Conservation (phyloP, 73 alveolate genomes). For the Paramecium caudatum region DNA sequence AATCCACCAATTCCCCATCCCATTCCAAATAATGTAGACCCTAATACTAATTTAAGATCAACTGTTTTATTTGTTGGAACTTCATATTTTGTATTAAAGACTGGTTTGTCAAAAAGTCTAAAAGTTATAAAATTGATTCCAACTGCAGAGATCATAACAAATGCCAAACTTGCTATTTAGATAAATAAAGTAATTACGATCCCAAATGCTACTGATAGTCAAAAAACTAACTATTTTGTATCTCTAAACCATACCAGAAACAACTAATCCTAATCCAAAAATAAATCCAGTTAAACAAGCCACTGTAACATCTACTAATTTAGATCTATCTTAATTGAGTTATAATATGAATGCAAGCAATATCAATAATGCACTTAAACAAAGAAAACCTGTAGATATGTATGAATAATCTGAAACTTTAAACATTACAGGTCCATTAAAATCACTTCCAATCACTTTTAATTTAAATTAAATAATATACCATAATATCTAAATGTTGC, state of each 20-base stretch:
- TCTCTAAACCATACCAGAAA: constrained; percentile 83
- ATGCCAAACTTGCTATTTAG: background rate
- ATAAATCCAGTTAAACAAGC: constrained; percentile 45
- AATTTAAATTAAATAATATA: background rate
- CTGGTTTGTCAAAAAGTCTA: constrained; percentile 81
- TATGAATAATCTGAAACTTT: background rate
- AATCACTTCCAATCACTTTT: background rate
- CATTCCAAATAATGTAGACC: constrained; percentile 97
- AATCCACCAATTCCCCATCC: constrained; percentile 99
- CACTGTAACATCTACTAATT: constrained; percentile 26
- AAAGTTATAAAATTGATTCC: constrained; percentile 91
- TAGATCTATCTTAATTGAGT: background rate
- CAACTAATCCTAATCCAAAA: background rate
- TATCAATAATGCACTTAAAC: background rate
- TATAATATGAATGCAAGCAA: background rate
- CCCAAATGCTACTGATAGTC: constrained; percentile 72
- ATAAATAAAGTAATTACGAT: background rate
- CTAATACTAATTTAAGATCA: constrained; percentile 90
- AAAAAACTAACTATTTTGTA: constrained; percentile 90
- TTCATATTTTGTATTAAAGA: constrained; percentile 78
- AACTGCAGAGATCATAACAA: constrained; percentile 90
- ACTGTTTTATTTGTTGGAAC: constrained; percentile 83
- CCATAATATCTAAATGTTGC: constrained; percentile 62
- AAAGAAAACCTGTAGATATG: background rate
- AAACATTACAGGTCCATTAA: background rate